Evolutionary conservation across 352 stramenopile species (phyloP).

Genomic region (Thalassiosira ordinaria): DNA sequence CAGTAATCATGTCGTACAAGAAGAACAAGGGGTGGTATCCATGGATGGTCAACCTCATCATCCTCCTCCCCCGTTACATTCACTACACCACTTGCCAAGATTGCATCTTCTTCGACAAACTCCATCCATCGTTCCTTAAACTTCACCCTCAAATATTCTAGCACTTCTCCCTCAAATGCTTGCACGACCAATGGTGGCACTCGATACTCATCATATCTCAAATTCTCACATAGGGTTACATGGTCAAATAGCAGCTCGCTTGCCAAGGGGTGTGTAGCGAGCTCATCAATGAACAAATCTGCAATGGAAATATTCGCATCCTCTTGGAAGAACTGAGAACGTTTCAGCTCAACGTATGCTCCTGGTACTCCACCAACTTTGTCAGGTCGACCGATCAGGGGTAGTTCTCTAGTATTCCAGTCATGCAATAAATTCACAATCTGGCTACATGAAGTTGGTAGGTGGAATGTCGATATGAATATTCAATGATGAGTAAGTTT

Average conservation of each 20-base stretch:
- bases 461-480: no score
- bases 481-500: no score
- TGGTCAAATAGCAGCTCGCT: constrained; percentile 88
- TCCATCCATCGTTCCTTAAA: constrained; percentile 54
- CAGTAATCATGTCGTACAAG: constrained; percentile 84
- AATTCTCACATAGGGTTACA: constrained; percentile 82
- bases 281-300: constrained; percentile 86
- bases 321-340: constrained; percentile 87
- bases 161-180: constrained; percentile 79
- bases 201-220: constrained; percentile 79
- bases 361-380: constrained; percentile 64
- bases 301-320: constrained; percentile 85
- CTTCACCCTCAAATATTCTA: constrained; percentile 41
- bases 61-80: constrained; percentile 12
- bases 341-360: constrained; percentile 90
- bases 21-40: constrained; percentile 81
- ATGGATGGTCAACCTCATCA: constrained; percentile 47
- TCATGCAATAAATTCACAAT: constrained; percentile 87
- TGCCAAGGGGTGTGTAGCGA: constrained; percentile 79
- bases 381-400: constrained; percentile 62
- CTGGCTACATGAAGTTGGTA: constrained; percentile 90
- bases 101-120: constrained; percentile 80
- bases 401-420: constrained; percentile 71
- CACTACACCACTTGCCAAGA: constrained; percentile 59
- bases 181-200: constrained; percentile 81